These are phyloP conservation scores for Mycena filopes DNA, from an alignment of 768 basidiomycete species.

Conservation along the genomic window DNA sequence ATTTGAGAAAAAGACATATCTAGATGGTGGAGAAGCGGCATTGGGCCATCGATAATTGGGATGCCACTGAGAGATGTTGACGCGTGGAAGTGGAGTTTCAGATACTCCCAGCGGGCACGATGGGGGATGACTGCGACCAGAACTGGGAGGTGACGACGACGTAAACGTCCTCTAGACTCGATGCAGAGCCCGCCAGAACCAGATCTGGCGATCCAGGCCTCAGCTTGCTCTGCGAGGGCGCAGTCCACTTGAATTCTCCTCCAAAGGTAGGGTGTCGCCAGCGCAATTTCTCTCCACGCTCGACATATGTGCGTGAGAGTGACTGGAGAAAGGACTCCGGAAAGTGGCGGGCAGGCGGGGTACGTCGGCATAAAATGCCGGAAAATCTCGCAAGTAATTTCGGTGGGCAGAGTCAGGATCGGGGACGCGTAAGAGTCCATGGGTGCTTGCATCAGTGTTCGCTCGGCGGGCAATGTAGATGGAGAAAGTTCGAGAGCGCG, in stretches of 20 bases:
- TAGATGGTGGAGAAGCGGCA: neutral
- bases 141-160: neutral
- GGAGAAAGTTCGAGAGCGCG: neutral
- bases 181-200: too few species aligned
- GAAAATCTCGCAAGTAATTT: slow-evolving; percentile 5
- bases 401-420: neutral
- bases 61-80: too few species aligned
- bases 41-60: neutral
- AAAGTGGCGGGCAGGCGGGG: neutral
- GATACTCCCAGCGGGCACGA: too few species aligned
- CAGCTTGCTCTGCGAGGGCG: too few species aligned
- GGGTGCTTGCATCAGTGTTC: neutral
- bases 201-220: too few species aligned
- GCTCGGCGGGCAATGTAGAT: neutral
- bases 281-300: too few species aligned
- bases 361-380: neutral
- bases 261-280: slow-evolving; percentile 5
- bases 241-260: too few species aligned
- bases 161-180: too few species aligned
- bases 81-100: neutral
- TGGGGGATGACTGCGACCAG: neutral
- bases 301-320: neutral
- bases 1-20: neutral
- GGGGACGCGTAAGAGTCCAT: neutral
- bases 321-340: neutral